Percentiles rank a stretch among this genome's conserved stretches.
Evolutionary conservation across 345 rosid species (phyloP).

Genomic region (Citrus trifoliata): DNA sequence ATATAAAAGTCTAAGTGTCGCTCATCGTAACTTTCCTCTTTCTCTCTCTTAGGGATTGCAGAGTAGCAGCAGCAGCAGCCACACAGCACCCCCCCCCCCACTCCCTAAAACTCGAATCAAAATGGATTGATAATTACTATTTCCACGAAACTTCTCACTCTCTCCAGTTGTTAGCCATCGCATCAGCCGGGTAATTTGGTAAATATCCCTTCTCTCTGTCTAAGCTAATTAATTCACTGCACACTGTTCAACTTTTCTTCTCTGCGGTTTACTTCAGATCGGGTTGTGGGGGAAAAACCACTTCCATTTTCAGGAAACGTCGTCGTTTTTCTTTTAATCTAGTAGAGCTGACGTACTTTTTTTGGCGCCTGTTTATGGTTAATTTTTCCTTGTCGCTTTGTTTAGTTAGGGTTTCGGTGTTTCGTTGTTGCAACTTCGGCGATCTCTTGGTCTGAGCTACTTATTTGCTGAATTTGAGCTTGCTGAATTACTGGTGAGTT

Average conservation of each 20-base stretch:
- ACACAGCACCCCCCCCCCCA: constrained; percentile 4
- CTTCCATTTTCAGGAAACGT: constrained; percentile 1
- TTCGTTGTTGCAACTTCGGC: not conserved
- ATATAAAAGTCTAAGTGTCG: not conserved
- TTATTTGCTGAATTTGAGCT: constrained; percentile 14
- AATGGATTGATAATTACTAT: constrained; percentile 38
- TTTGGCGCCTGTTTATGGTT: not conserved
- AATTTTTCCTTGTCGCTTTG: not conserved
- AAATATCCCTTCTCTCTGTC: not conserved
- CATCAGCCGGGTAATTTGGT: constrained; percentile 20
- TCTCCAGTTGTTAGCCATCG: not conserved
- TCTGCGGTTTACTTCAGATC: constrained; percentile 25
- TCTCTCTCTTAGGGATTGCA: constrained; percentile 47
- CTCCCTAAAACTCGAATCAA: not conserved
- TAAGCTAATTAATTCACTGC: not conserved
- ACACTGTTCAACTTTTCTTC: not conserved
- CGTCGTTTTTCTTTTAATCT: not conserved
- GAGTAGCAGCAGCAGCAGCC: constrained; percentile 25
- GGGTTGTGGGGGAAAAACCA: constrained; percentile 18
- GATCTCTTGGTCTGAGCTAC: constrained; percentile 5
- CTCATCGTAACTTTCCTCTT: not conserved
- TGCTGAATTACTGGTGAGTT: constrained; percentile 11
- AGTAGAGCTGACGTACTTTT: not conserved
- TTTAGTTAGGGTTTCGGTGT: constrained; percentile 18
- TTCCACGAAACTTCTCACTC: not conserved